Base-by-base conservation (phyloP, 2,329 filamentous ascomycete genomes). In the Beauveria caledonica region DNA sequence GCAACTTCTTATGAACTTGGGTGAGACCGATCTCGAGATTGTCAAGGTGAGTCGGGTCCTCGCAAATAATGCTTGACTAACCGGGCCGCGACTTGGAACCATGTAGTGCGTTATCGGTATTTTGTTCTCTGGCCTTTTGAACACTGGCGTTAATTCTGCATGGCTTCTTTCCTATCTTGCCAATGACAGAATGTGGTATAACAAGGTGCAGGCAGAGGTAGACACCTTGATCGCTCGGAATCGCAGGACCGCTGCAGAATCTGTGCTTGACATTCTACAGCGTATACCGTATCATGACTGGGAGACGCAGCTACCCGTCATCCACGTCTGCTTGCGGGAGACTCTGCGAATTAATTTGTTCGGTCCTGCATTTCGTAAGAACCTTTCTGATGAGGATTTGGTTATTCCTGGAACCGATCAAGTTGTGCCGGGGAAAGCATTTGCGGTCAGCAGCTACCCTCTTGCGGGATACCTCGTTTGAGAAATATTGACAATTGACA, bases 51-150 rank as follows among this genome's bases (percentile, higher is more conserved):
- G 70, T 68, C 17, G 13, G 11, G 4, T 25, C 27, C 17, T 36
- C 33, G 33, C 33, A 36, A 36, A 13, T 15, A 15, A 36, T 36
- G 33, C 33, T 36, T 36, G 33, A 36, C 33, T 36, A 36, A 36
- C 33, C 33, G 33, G 33, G 11, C 1, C 11, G 33, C 10, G 33
- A 23, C 19, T 15, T 15, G 19, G 21, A 23, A 44, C 42, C 3
- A 23, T 15, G 4, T 23, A 78, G 72, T 82, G 84, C 68, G 73
- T 82, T 39, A 70, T 84, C n/a, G 76, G 77, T 13, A 72, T 79
- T 0, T 69, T 86, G 3, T 83, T 82, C 66, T 81, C 82, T 1
- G 82, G 81, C n/a, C 71, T 80, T 39, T 64, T 84, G n/a, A 85
- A 85, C 69, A 80, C 72, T 25, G 81, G 80, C 44, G 77, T 82